Evolutionary conservation across 768 basidiomycete species (phyloP).

Genomic region (Leccinum aurantiacum): DNA sequence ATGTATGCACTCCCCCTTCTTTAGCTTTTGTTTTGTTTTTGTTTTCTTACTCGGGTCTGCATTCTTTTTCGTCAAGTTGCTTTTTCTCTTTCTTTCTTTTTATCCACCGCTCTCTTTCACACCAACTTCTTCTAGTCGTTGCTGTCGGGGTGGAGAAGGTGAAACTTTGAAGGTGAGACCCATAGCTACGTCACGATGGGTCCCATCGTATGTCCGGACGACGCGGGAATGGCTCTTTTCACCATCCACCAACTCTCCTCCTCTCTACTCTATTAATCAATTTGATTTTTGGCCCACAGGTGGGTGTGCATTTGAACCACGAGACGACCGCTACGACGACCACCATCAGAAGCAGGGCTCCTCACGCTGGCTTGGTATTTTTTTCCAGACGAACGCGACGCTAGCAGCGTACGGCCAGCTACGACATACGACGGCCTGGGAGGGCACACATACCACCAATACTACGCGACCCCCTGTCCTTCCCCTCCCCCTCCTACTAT

Average conservation of each 20-base stretch:
- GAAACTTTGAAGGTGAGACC: not conserved
- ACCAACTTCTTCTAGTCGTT: not conserved
- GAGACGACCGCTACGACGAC: not conserved
- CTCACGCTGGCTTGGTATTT: not conserved
- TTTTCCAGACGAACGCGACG: not conserved
- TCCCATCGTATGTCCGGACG: not conserved
- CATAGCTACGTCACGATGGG: not conserved
- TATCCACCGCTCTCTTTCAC: not conserved
- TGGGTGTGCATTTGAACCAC: not conserved
- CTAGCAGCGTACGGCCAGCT: not conserved
- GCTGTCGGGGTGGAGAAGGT: not conserved
- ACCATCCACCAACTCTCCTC: not conserved
- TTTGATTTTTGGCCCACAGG: not conserved
- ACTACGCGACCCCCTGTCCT: not conserved
- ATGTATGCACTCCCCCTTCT: not conserved
- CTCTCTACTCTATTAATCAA: not conserved
- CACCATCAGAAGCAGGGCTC: not conserved
- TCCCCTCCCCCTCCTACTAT: not conserved
- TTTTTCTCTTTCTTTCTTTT: not conserved
- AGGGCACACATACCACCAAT: not conserved
- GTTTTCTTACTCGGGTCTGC: not conserved
- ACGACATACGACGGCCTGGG: not conserved
- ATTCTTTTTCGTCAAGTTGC: not conserved
- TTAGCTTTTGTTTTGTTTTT: not conserved
- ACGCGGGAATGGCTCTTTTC: not conserved